Percentiles rank a stretch among this genome's conserved stretches.
phyloP scores from a whole-genome alignment of 202 grass and related monocot genomes.

The Panicum virgatum region DNA sequence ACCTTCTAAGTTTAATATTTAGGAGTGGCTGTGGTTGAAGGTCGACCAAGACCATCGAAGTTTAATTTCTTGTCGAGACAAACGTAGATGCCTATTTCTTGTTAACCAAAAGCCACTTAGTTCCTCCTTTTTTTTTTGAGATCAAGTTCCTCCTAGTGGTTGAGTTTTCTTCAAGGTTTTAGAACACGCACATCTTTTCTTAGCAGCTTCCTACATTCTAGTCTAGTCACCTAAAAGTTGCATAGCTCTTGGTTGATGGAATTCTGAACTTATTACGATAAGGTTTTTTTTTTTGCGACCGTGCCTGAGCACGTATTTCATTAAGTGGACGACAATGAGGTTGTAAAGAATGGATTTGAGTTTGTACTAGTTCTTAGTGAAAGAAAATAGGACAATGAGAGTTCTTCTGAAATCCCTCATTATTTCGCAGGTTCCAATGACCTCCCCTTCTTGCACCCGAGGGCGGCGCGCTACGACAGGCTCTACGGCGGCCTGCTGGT shows the following conservation, averaged over 20 bases:
- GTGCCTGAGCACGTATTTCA: too few relatives aligned
- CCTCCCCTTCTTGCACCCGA: background rate
- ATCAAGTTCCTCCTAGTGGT: background rate
- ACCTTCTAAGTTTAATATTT: too few relatives aligned
- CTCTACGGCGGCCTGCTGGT: slow-evolving; percentile 48
- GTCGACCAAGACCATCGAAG: too few relatives aligned
- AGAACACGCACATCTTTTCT: background rate
- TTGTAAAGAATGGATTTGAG: background rate
- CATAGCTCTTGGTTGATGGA: background rate
- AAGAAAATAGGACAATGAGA: too few relatives aligned
- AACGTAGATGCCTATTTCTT: too few relatives aligned
- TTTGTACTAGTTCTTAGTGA: too few relatives aligned
- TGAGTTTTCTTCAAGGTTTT: too few relatives aligned
- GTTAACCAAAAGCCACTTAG: too few relatives aligned
- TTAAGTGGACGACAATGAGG: background rate
- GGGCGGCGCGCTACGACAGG: background rate
- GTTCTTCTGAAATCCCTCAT: background rate
- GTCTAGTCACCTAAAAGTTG: background rate
- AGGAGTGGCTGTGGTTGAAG: too few relatives aligned
- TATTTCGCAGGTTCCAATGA: background rate
- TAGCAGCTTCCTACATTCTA: background rate
- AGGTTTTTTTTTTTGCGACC: too few relatives aligned
- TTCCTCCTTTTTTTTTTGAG: too few relatives aligned
- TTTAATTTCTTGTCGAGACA: too few relatives aligned
- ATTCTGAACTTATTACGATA: background rate